Percentiles rank a stretch among this genome's conserved stretches.
Conservation (phyloP, 768 basidiomycete species). For the Mycena alexandri region DNA sequence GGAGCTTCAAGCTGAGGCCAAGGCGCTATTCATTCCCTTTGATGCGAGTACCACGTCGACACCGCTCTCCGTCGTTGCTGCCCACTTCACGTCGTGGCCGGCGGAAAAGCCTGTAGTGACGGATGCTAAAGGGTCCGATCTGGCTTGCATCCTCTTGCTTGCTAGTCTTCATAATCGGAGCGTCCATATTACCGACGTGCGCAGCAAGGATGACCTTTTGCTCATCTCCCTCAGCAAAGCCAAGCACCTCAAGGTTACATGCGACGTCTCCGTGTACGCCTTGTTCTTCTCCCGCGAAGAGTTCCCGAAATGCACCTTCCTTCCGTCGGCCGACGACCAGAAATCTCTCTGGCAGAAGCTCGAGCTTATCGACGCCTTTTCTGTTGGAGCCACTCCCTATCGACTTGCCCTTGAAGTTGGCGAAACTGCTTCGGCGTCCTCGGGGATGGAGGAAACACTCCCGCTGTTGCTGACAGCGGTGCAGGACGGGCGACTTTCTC, state of each 20-base stretch:
- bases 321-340: constrained; percentile 85
- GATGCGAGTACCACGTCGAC: constrained; percentile 59
- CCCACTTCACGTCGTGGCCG: constrained; percentile 93
- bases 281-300: constrained; percentile 88
- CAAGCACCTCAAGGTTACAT: constrained; percentile 93
- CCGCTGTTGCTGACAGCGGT: constrained; percentile 92
- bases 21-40: constrained; percentile 90
- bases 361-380: constrained; percentile 89
- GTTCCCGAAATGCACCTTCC: constrained; percentile 71
- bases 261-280: constrained; percentile 93
- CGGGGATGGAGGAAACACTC: constrained; percentile 89
- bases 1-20: constrained; percentile 83
- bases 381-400: constrained; percentile 89
- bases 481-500: constrained; percentile 78
- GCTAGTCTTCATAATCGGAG: constrained; percentile 93
- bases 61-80: constrained; percentile 81
- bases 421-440: constrained; percentile 71
- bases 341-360: constrained; percentile 88
- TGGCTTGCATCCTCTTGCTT: constrained; percentile 92
- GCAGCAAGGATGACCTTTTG: constrained; percentile 86
- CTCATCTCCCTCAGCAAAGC: constrained; percentile 96
- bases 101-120: constrained; percentile 93
- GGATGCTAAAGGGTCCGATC: constrained; percentile 90
- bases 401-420: constrained; percentile 74
- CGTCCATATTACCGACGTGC: constrained; percentile 93